A percentile compares a stretch with the other conserved stretches of the same genome.
phyloP scores from a whole-genome alignment of 1,139 yeast species.

The Debaryomycetaceae sp. region DNA sequence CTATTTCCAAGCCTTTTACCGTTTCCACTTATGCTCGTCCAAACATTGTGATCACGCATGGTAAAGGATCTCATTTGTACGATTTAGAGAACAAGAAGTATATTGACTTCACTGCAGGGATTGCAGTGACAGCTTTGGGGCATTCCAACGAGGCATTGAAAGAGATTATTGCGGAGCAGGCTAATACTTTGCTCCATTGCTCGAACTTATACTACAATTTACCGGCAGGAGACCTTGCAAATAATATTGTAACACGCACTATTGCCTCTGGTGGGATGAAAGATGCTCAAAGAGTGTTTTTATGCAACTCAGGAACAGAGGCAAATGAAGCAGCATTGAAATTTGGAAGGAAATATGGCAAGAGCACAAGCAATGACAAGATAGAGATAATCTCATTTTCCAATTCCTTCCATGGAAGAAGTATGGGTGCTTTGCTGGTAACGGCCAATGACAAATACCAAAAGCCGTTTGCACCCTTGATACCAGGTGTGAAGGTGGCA shows the following conservation, averaged over 20 bases:
- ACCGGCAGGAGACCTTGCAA: slow-evolving; percentile 78
- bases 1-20: slow-evolving; percentile 51
- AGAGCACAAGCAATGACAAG: slow-evolving; percentile 51
- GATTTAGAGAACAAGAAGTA: slow-evolving; percentile 77
- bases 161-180: slow-evolving; percentile 67
- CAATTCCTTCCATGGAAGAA: slow-evolving; percentile 90
- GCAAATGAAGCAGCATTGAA: slow-evolving; percentile 97
- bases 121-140: slow-evolving; percentile 94
- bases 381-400: slow-evolving; percentile 79
- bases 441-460: slow-evolving; percentile 93
- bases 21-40: slow-evolving; percentile 86
- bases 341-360: slow-evolving; percentile 88
- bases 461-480: slow-evolving; percentile 81
- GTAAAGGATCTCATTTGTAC: slow-evolving; percentile 69
- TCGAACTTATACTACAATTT: slow-evolving; percentile 83
- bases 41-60: slow-evolving; percentile 63
- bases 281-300: slow-evolving; percentile 77
- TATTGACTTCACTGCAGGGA: slow-evolving; percentile 91
- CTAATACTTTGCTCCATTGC: slow-evolving; percentile 70
- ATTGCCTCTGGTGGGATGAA: slow-evolving; percentile 71
- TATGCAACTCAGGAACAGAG: slow-evolving; percentile 93
- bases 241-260: slow-evolving; percentile 68
- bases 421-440: slow-evolving; percentile 89
- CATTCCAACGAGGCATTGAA: slow-evolving; percentile 77
- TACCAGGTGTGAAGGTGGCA: slow-evolving; percentile 79